A percentile compares a stretch with the other conserved stretches of the same genome.
phyloP scores from a whole-genome alignment of 495 filamentous ascomycete species.

The Amorphotheca resinae region DNA sequence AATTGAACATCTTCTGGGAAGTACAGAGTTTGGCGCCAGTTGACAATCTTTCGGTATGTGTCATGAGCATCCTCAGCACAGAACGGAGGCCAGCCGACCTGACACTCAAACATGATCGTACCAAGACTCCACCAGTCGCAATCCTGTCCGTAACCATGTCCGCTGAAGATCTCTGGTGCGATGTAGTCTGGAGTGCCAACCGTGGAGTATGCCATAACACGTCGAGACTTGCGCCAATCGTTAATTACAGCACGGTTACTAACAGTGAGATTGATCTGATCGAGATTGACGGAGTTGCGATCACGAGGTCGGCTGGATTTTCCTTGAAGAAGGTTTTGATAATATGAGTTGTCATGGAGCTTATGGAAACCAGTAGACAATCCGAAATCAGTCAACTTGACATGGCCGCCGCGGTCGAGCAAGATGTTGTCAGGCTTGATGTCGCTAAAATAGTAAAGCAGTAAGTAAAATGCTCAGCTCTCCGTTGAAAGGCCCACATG shows the following conservation, averaged over 20 bases:
- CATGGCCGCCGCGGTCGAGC: slow-evolving; percentile 86
- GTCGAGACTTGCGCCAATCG: slow-evolving; percentile 91
- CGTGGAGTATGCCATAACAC: slow-evolving; percentile 93
- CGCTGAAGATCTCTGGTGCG: slow-evolving; percentile 94
- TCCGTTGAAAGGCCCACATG: too few species aligned
- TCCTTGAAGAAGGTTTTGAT: slow-evolving; percentile 80
- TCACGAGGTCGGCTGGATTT: slow-evolving; percentile 65
- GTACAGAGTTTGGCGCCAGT: slow-evolving; percentile 90
- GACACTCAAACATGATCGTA: slow-evolving; percentile 99
- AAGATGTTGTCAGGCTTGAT: slow-evolving; percentile 99
- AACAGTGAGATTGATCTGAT: slow-evolving; percentile 97
- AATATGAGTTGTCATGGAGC: slow-evolving; percentile 95
- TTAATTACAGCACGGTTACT: slow-evolving; percentile 95
- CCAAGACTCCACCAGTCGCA: slow-evolving; percentile 99
- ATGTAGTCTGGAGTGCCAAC: slow-evolving; percentile 99
- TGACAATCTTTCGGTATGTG: slow-evolving; percentile 98
- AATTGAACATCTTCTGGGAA: slow-evolving; percentile 92
- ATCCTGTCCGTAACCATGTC: slow-evolving; percentile 86
- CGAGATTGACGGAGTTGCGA: slow-evolving; percentile 83
- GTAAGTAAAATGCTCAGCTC: too few species aligned
- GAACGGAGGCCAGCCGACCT: slow-evolving; percentile 98
- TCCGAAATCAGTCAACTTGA: slow-evolving; percentile 98
- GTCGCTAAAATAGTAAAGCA: slow-evolving; percentile 48
- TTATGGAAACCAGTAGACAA: slow-evolving; percentile 97
- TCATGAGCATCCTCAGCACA: slow-evolving; percentile 95